Conservation (phyloP, 306 rosid species). For the Rosa lucieae region DNA sequence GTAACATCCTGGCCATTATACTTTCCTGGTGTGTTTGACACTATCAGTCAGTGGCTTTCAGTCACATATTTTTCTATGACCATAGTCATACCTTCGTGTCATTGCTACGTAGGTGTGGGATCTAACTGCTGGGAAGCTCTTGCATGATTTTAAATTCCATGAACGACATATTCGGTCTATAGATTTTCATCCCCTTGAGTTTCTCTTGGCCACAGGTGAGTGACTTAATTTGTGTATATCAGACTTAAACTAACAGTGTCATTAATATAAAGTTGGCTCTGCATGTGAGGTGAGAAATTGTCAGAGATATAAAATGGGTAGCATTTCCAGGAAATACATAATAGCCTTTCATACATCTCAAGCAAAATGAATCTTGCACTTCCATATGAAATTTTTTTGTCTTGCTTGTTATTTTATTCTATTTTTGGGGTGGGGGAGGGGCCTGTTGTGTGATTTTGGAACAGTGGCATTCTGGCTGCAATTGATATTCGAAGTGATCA, state of each 20-base stretch:
- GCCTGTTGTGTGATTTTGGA: conserved; percentile 27
- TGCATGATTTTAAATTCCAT: conserved; percentile 91
- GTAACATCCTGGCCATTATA: conserved; percentile 30
- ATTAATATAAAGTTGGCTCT: conserved; percentile 8
- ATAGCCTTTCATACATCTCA: background rate
- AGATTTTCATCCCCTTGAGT: conserved; percentile 95
- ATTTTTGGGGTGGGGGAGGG: no score
- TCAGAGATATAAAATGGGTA: background rate
- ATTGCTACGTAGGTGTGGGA: conserved; percentile 76
- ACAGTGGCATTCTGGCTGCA: conserved; percentile 92
- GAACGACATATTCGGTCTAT: conserved; percentile 81
- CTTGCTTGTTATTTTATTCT: no score
- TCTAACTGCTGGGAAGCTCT: conserved; percentile 94
- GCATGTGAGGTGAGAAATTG: background rate
- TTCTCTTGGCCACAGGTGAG: conserved; percentile 94
- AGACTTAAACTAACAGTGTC: conserved; percentile 5
- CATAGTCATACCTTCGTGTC: conserved; percentile 22
- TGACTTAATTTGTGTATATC: background rate
- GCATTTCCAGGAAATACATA: background rate
- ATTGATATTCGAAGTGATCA: conserved; percentile 54
- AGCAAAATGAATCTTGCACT: background rate
- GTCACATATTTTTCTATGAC: conserved; percentile 8
- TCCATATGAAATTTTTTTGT: no score
- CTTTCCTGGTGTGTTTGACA: background rate
- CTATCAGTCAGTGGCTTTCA: conserved; percentile 16